Base-by-base conservation (phyloP, 805 yeast genomes). In the Sugiyamaella americana region DNA sequence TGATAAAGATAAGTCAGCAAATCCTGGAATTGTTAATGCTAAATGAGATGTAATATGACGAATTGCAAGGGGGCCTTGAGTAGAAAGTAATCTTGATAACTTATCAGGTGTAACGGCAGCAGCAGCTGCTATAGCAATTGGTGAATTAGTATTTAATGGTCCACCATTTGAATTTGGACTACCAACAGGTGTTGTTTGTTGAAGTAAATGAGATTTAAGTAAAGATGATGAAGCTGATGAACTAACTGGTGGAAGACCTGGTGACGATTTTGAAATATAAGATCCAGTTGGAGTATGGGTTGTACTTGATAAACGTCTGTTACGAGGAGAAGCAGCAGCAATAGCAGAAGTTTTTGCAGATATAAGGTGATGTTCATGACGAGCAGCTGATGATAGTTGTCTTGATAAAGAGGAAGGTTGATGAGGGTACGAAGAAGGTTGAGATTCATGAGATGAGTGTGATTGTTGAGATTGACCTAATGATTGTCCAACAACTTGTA, bases 51-150 rank as follows among this genome's bases (percentile, higher is more conserved):
- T 89, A 53, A 89, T 82, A 63, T 85, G 89, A 52, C 97, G 79
- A 51, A 89, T 89, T 6, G 97, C 94, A 53, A 87, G 67, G 1
- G 96, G 96, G 4, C 96, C 96, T 52, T 84, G 84, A 32, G 75
- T 65, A 37, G 79, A 66, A 47, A 88, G 70, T 44, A 89, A 66
- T 29, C 74, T 74, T 19, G 94, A 86, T 48, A 88, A 69, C 56
- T 87, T 75, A 43, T 81, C 77, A 4, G 95, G 84, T 0, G 96
- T 87, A 22, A 88, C 88, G 55, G 82, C 78, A 40, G 84, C 75
- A 2, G 96, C 96, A 5, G 93, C 93, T 5, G 87, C 89, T 41
- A 87, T 75, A 1, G 94, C 96, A 50, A 81, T 86, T 0, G 95
- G 95, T 4, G 93, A 83, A 35, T 89, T 82, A 0, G 96, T 87